Base-by-base conservation (phyloP, 2,329 filamentous ascomycete species). In the Xylaria sp. region DNA sequence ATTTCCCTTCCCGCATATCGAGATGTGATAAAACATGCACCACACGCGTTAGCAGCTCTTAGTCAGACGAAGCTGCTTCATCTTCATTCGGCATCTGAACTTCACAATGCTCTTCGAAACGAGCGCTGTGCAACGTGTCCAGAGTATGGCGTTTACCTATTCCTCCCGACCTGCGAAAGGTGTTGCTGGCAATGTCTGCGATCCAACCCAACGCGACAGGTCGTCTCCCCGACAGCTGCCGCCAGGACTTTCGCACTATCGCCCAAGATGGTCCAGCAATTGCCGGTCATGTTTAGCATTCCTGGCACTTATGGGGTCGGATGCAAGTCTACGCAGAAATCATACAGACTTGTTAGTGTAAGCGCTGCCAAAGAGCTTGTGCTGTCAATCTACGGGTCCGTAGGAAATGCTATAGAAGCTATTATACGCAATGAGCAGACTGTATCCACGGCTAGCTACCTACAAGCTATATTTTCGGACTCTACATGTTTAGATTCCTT, bases 111-210 rank as follows among this genome's bases (percentile, higher is more conserved):
- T 66, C 64, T 66, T 57, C 64, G 64, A 61, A 56, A 12, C 48
- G 51, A 56, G 49, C 57, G 57, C 39, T 66, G 64, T 62, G 64
- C 57, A 43, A 62, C 58, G 57, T 66, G 64, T 57, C 49, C 57
- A 41, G 57, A 62, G 41, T 66, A 62, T 66, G 64, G 57, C 64
- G 64, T 51, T 51, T 66, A 62, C 51, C 52, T 66, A 33, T 66
- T 62, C 43, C 58, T 62, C 36, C 64, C 49, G 64, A 66, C 58
- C 49, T 62, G 64, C 58, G 64, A 66, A 57, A 62, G 64, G 51
- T 62, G 57, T 62, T 66, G 64, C 57, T 62, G 57, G 57, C 57
- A 62, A 66, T 62, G 58, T 57, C 51, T 66, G 49, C 57, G 39
- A 41, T 56, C 36, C 51, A 66, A 66, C 25, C 64, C 51, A 57